These are phyloP conservation scores for Polygonum maritimum DNA, from an alignment of 148 eudicot genomes.

Conservation along the genomic window DNA sequence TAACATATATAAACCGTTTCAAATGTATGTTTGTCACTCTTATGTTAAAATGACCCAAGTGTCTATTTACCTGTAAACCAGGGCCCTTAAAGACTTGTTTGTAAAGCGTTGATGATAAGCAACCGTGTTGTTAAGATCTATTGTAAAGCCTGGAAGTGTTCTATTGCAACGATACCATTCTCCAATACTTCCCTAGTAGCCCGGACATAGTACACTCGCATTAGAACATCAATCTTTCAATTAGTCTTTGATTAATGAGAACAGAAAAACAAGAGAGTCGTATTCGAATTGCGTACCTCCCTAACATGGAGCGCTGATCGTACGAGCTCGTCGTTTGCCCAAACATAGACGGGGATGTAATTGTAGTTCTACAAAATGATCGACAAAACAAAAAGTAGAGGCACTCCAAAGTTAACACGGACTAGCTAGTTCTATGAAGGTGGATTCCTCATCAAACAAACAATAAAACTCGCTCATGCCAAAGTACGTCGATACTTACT, in stretches of 20 bases:
- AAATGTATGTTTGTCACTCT: background rate
- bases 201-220: background rate
- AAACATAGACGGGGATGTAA: constrained; percentile 13
- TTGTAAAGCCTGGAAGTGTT: background rate
- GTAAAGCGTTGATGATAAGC: constrained; percentile 21
- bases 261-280: no score
- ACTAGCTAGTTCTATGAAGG: no score
- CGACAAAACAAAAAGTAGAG: background rate
- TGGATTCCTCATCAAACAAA: no score
- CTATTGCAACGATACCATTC: constrained; percentile 29
- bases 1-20: background rate
- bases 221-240: background rate
- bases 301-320: constrained; percentile 27
- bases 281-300: constrained; percentile 13
- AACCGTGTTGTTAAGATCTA: constrained; percentile 9
- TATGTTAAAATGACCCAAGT: background rate
- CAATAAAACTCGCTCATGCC: no score
- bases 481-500: background rate
- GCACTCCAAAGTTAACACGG: no score
- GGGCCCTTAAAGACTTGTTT: background rate
- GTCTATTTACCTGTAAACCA: background rate
- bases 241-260: background rate
- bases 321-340: constrained; percentile 24
- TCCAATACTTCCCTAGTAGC: constrained; percentile 18
- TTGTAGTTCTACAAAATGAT: constrained; percentile 12